These are phyloP conservation scores for Phytopythium mirpurense DNA, from an alignment of 352 stramenopile genomes.

Conservation along the genomic window DNA sequence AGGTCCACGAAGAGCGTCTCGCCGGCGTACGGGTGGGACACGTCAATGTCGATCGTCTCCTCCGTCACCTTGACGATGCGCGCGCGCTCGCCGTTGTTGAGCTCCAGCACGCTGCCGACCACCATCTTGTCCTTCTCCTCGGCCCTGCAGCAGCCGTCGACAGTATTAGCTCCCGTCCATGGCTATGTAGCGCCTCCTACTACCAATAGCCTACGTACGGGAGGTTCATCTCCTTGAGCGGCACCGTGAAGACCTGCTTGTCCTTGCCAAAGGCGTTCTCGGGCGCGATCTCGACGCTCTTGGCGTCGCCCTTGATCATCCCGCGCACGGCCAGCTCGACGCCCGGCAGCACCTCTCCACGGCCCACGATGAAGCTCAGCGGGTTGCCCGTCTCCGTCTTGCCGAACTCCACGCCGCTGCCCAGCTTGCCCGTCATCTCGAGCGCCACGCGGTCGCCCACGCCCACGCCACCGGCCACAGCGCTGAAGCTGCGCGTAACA, in stretches of 20 bases:
- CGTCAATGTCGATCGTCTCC: conserved; percentile 69
- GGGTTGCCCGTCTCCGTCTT: conserved; percentile 41
- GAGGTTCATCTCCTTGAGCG: conserved; percentile 69
- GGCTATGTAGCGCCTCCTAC: too few species aligned
- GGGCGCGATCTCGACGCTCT: conserved; percentile 56
- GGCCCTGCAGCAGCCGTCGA: conserved; percentile 14
- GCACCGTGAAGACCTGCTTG: conserved; percentile 60
- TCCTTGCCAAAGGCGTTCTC: conserved; percentile 61
- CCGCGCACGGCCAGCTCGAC: conserved; percentile 71
- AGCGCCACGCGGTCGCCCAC: conserved; percentile 70
- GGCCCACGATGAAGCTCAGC: conserved; percentile 68
- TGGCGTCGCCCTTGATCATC: conserved; percentile 55
- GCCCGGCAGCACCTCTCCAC: conserved; percentile 58
- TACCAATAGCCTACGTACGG: conserved; percentile 24
- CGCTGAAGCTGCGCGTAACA: conserved; percentile 14
- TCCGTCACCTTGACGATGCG: conserved; percentile 65
- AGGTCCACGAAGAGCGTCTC: conserved; percentile 75
- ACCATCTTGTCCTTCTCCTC: conserved; percentile 67
- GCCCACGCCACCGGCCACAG: conserved; percentile 16
- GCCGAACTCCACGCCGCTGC: conserved; percentile 52
- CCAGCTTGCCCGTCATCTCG: conserved; percentile 58
- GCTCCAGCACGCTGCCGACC: conserved; percentile 53
- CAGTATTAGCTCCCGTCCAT: too few species aligned
- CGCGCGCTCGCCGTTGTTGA: conserved; percentile 53
- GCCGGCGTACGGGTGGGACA: conserved; percentile 70